Evolutionary conservation across 139 green algal genomes (phyloP).

Genomic region (Chlorella vulgaris): DNA sequence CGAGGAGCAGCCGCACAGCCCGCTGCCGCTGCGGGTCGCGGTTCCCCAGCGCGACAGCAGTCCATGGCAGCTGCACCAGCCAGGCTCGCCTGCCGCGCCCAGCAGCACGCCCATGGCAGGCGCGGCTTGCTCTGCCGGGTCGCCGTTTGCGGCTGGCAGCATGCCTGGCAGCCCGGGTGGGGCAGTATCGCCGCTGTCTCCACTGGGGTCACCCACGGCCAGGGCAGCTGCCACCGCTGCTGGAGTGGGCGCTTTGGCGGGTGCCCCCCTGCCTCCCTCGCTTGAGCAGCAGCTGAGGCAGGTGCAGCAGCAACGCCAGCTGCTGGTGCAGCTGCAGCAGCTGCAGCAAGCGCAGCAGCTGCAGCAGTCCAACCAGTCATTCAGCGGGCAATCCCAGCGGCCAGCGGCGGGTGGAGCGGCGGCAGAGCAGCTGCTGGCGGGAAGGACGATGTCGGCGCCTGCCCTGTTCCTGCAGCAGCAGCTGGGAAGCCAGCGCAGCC

Average conservation of each 20-base stretch:
- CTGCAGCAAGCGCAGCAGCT: background rate
- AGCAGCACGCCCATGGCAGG: background rate
- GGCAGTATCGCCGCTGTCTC: background rate
- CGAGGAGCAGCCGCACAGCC: background rate
- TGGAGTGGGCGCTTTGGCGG: background rate
- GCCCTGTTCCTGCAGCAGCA: background rate
- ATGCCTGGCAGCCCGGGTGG: no score
- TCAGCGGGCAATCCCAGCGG: no score
- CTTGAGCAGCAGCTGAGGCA: slow-evolving; percentile 1
- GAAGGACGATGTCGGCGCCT: background rate
- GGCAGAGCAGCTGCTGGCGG: no score
- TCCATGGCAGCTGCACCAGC: background rate
- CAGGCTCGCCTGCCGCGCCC: no score
- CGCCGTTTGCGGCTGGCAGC: background rate
- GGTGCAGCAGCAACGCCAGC: background rate
- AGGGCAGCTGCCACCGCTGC: background rate
- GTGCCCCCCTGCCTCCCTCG: background rate
- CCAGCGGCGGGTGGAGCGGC: no score
- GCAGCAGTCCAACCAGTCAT: background rate
- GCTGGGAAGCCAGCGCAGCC: background rate
- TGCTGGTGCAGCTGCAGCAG: background rate
- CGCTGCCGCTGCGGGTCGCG: background rate
- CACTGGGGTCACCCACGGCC: background rate
- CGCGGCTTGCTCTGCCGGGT: background rate
- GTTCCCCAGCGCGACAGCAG: background rate